Conservation (phyloP, 2,329 filamentous ascomycete genomes). For the Trichophyton benhamiae region DNA sequence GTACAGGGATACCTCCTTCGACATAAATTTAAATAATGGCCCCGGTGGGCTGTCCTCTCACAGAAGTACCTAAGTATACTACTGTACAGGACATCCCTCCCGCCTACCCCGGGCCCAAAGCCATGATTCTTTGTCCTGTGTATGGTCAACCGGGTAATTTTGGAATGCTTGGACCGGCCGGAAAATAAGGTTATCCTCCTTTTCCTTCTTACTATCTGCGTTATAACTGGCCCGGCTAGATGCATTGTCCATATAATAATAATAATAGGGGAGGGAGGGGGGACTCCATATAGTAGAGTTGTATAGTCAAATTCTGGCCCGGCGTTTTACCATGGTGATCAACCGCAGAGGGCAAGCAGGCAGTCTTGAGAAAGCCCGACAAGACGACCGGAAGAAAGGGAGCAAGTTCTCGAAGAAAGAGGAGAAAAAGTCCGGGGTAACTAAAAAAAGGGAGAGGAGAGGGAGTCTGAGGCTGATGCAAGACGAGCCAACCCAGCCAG, state of each 20-base stretch:
- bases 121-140: not conserved
- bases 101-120: not conserved
- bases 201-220: not conserved
- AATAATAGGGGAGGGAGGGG: not conserved
- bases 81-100: not conserved
- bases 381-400: not conserved
- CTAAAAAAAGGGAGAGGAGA: not conserved
- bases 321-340: not conserved
- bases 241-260: not conserved
- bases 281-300: not conserved
- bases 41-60: too few species aligned
- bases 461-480: too few species aligned
- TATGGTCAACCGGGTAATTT: not conserved
- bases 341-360: not conserved
- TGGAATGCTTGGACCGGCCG: not conserved
- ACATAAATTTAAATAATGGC: not conserved
- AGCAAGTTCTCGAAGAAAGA: not conserved
- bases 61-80: too few species aligned
- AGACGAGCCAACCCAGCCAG: too few species aligned
- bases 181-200: not conserved
- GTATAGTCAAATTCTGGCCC: not conserved
- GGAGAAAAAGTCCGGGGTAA: not conserved
- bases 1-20: too few species aligned
- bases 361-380: too few species aligned
- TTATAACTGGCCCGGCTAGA: not conserved